Conservation (phyloP, 2,329 filamentous ascomycete genomes). For the Botryotinia narcissicola region DNA sequence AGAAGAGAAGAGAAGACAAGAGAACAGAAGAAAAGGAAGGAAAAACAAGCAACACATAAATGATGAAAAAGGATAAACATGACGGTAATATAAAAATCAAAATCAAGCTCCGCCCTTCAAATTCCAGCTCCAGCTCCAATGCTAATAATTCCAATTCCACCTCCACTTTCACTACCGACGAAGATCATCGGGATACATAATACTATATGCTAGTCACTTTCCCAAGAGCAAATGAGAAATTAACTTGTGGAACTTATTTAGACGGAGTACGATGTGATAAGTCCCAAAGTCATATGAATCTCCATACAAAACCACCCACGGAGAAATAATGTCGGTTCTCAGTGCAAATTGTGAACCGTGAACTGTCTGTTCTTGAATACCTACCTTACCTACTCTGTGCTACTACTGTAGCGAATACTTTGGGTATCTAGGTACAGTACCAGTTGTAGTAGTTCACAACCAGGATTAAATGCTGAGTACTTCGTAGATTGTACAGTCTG, state of each 20-base stretch:
- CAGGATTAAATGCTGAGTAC: not conserved
- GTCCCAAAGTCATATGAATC: not conserved
- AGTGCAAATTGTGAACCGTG: constrained; percentile 1
- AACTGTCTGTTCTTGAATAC: not conserved
- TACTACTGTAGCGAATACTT: not conserved
- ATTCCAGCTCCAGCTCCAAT: not conserved
- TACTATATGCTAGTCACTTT: not conserved
- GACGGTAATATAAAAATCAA: not conserved
- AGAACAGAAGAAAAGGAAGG: not conserved
- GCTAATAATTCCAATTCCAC: not conserved
- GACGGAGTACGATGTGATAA: not conserved
- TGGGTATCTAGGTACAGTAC: not conserved
- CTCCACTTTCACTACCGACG: not conserved
- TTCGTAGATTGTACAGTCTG: not conserved
- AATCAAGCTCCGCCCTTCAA: not conserved
- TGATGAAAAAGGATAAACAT: not conserved
- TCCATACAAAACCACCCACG: not conserved
- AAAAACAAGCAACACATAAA: too few relatives aligned
- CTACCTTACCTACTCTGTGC: not conserved
- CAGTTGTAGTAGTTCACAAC: not conserved
- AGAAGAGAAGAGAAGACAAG: not conserved
- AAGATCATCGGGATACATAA: not conserved
- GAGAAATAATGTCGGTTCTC: constrained; percentile 2
- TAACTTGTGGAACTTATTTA: not conserved
- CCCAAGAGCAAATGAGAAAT: not conserved